Percentiles rank a stretch among this genome's conserved stretches.
Conservation (phyloP, 345 rosid genomes). For the Syzygium aromaticum region DNA sequence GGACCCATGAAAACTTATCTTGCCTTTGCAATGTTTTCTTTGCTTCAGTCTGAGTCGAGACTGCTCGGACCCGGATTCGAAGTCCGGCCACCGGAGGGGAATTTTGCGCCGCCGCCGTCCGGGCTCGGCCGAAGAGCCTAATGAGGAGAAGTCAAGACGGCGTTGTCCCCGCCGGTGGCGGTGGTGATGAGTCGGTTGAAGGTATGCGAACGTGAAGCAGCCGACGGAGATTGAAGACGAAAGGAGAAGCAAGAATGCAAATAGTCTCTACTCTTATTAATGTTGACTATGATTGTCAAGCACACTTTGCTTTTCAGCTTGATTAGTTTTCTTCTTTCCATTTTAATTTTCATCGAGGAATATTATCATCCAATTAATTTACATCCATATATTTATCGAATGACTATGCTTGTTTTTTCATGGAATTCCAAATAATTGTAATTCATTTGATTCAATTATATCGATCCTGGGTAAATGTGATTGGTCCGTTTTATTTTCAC, state of each 20-base stretch:
- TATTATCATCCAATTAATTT: neutral
- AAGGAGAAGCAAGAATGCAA: neutral
- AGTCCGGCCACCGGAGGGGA: neutral
- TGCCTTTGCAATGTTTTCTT: neutral
- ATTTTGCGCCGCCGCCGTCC: neutral
- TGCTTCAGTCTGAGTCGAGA: neutral
- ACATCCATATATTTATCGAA: neutral
- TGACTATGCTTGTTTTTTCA: neutral
- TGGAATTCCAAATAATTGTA: neutral
- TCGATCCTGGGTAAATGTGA: no score
- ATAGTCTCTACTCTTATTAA: neutral
- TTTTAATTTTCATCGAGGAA: neutral
- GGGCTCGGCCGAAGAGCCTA: neutral
- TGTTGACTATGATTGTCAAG: neutral
- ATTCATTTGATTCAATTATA: neutral
- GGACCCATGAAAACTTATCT: conserved; percentile 1
- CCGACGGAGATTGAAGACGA: neutral
- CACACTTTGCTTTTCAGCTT: neutral
- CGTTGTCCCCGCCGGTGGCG: neutral
- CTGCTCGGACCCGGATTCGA: neutral
- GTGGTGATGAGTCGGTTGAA: neutral
- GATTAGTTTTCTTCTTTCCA: neutral
- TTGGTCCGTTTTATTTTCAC: no score
- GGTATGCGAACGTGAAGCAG: neutral
- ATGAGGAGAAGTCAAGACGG: neutral